phyloP scores from a whole-genome alignment of 495 filamentous ascomycete species.

The Neurospora sp. region DNA sequence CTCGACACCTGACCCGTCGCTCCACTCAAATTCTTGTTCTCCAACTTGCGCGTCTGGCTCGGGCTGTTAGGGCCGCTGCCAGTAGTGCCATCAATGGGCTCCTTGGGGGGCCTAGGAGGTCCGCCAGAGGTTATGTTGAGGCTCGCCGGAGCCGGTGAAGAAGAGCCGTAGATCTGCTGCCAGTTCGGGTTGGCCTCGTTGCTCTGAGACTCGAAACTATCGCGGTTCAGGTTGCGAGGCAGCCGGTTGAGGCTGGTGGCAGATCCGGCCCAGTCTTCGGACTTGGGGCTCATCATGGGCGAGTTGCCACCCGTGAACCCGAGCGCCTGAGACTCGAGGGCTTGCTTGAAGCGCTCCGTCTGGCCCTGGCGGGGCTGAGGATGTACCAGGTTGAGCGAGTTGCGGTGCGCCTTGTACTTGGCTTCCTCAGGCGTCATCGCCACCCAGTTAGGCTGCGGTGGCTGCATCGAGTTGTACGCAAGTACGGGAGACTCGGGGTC shows the following conservation, averaged over 20 bases:
- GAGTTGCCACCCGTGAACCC: conserved; percentile 41
- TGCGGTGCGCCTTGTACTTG: conserved; percentile 84
- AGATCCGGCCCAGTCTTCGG: conserved; percentile 62
- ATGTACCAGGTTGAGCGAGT: conserved; percentile 80
- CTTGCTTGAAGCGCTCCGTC: conserved; percentile 69
- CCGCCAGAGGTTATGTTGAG: conserved; percentile 16
- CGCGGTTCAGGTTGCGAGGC: conserved; percentile 28
- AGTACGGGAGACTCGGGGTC: conserved; percentile 6
- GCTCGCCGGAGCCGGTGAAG: conserved; percentile 22
- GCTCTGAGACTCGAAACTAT: conserved; percentile 30
- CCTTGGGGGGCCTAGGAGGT: conserved; percentile 44
- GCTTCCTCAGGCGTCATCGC: conserved; percentile 62
- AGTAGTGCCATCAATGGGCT: conserved; percentile 27
- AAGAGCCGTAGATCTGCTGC: conserved; percentile 13
- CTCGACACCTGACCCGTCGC: conserved; percentile 31
- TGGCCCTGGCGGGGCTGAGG: conserved; percentile 81
- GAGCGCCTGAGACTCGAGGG: conserved; percentile 70
- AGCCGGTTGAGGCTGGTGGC: conserved; percentile 42
- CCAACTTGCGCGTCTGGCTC: conserved; percentile 27
- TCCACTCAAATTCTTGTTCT: conserved; percentile 38
- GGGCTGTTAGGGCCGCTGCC: conserved; percentile 1
- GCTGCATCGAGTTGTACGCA: conserved; percentile 15
- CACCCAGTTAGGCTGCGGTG: conserved; percentile 24
- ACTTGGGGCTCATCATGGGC: conserved; percentile 52
- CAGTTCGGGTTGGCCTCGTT: conserved; percentile 28